Base-by-base conservation (phyloP, 352 stramenopile species). In the Globisporangium cylindrosporum region DNA sequence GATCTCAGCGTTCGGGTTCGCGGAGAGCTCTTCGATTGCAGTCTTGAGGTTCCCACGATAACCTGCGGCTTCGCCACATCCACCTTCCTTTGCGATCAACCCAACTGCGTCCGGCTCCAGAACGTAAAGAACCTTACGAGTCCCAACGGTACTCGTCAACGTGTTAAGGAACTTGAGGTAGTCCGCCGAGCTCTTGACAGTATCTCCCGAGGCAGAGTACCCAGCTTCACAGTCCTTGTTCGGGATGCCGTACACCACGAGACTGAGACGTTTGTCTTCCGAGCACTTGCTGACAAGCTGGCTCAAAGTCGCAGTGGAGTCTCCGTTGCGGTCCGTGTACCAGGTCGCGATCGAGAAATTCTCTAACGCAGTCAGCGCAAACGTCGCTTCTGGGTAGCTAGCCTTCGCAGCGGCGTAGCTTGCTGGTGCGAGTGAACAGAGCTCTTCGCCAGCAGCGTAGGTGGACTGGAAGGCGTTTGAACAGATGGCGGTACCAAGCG, bases 231-330 rank as follows among this genome's bases (percentile, higher is more conserved):
- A 92, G 72, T 92, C 82, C 61, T 91, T 91, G 69, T 90, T 84
- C 15, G 82, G 81, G n/a, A 92, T 62, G 7, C 82, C 84, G 71
- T 91, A 90, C 38, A 91, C 75, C 2, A 91, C 79, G 36, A 90
- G 53, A 62, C 66, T 88, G 29, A 89, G 67, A 4, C 80, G 78
- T 53, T 73, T 75, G 43, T 76, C 74, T 27, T 14, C 10, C 8
- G 49, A 18, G 22, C 49, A 57, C 49, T 24, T 25, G 22, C 4
- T 18, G 7, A 32, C 9, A 3, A 57, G 10, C 49, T 14, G 14
- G 2, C 9, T 32, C 22, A 57, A 7, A 6, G 49, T 57, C 22
- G n/a, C n/a, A 0, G 22, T 22, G 22, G 32, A 57, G 49, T 57
- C 49, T 2, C n/a, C 22, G 22, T n/a, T 57, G n/a, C 22, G 49